Evolutionary conservation across 495 filamentous ascomycete genomes (phyloP), one percentile per base, ranked within the genome.

Genomic region (Xylaria flabelliformis): DNA sequence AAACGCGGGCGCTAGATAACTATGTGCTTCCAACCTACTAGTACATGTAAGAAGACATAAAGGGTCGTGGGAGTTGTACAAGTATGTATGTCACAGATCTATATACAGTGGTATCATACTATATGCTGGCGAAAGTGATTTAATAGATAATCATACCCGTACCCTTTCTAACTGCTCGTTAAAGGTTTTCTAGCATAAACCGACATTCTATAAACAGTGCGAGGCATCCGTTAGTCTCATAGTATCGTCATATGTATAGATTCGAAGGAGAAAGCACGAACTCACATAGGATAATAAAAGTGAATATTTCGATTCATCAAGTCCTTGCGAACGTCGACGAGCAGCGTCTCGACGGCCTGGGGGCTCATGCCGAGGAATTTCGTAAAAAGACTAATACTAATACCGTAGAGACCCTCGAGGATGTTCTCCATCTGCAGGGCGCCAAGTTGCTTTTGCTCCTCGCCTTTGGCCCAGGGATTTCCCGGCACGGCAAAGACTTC

Each of bases 311-410:
- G 77, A 75, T 89, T 84, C 73, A 79, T 81, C 32, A 90, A 74
- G 67, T 89, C 89, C 42, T 82, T 81, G 69, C 85, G 83, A 29
- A 90, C 84, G 13, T 86, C 84, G 1, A 84, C 84, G 13, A 89
- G 75, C 56, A 89, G 76, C 3, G 82, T 80, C 74, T 90, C 84
- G 34, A 90, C 83, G 51, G 87, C 83, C 55, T 80, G 77, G 10
- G n/a, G 73, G 44, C 13, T 80, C 86, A 85, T 89, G 0, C 86
- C 86, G 26, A 88, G 80, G 26, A 80, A 77, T 6, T 82, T 81
- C 0, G 86, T 88, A 74, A 90, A 88, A 1, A 89, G 75, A 34
- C 83, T 83, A 61, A 86, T 85, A 36, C 78, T 83, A 63, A 88
- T 84, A 0, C 84, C 82, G 12, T 85, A 77, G 70, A 89, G 65